These are phyloP conservation scores for Herpotrichia juniperi DNA, from an alignment of 2,329 filamentous ascomycete species.

Conservation along the genomic window DNA sequence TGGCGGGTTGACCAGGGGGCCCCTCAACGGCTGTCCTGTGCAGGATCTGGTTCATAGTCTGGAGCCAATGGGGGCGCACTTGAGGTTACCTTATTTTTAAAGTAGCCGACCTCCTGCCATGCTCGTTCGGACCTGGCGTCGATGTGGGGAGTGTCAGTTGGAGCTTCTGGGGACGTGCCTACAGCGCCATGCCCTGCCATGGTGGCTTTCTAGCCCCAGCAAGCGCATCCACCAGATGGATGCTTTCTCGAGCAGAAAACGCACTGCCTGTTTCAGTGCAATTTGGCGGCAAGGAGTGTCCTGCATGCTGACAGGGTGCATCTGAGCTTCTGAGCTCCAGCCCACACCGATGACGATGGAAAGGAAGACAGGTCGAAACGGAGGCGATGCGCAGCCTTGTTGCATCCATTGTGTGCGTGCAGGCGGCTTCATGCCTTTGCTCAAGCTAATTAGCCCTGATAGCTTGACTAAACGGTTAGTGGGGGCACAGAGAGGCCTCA, in stretches of 20 bases:
- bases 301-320: conserved; percentile 35
- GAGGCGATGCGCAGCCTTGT: conserved; percentile 26
- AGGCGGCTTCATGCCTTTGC: conserved; percentile 10
- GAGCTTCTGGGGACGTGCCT: conserved; percentile 15
- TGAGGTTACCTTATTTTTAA: conserved; percentile 23
- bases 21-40: conserved; percentile 33
- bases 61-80: conserved; percentile 22
- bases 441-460: conserved; percentile 4
- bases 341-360: conserved; percentile 19
- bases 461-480: neutral
- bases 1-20: conserved; percentile 12
- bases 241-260: conserved; percentile 25
- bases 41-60: conserved; percentile 25
- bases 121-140: conserved; percentile 21
- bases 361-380: conserved; percentile 15
- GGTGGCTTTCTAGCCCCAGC: conserved; percentile 18
- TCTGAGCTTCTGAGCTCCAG: conserved; percentile 15
- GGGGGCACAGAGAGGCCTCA: conserved; percentile 3
- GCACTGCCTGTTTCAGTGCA: conserved; percentile 38
- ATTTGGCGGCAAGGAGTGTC: conserved; percentile 29
- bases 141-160: conserved; percentile 19
- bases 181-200: conserved; percentile 19
- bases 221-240: conserved; percentile 21
- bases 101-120: conserved; percentile 24
- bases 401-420: conserved; percentile 16